These are phyloP conservation scores for Nemania sp. DNA, from an alignment of 2,329 filamentous ascomycete genomes.

Conservation along the genomic window DNA sequence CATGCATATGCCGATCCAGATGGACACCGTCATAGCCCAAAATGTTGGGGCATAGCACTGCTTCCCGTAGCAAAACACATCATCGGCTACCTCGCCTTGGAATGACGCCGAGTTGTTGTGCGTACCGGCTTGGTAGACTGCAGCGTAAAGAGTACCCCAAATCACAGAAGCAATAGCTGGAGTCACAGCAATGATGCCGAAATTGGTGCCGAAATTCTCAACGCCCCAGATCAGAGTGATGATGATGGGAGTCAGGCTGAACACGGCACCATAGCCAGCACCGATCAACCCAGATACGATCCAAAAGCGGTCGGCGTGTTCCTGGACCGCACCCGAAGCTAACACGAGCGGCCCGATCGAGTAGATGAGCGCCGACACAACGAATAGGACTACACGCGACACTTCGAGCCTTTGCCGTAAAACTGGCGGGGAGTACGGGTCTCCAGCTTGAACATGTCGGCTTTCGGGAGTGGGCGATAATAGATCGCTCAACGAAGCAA, in stretches of 20 bases:
- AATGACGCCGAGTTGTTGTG: slow-evolving; percentile 44
- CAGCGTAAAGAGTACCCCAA: slow-evolving; percentile 89
- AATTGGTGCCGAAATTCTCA: slow-evolving; percentile 98
- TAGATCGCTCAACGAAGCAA: slow-evolving; percentile 85
- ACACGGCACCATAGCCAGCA: slow-evolving; percentile 89
- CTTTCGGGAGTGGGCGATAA: slow-evolving; percentile 71
- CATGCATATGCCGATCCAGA: slow-evolving; percentile 74
- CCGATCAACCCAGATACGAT: slow-evolving; percentile 82
- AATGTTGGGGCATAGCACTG: slow-evolving; percentile 80
- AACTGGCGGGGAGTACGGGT: slow-evolving; percentile 37
- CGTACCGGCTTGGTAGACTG: slow-evolving; percentile 73
- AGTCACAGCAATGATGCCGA: slow-evolving; percentile 91
- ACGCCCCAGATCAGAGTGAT: slow-evolving; percentile 98
- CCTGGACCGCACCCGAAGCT: slow-evolving; percentile 73
- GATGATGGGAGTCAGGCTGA: slow-evolving; percentile 86
- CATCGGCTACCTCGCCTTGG: slow-evolving; percentile 43
- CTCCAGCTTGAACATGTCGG: slow-evolving; percentile 56
- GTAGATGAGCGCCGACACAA: slow-evolving; percentile 73
- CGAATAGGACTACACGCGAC: slow-evolving; percentile 78
- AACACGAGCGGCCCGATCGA: slow-evolving; percentile 77
- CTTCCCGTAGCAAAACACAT: slow-evolving; percentile 76
- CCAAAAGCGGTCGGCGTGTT: slow-evolving; percentile 79
- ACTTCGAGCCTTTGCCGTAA: slow-evolving; percentile 56
- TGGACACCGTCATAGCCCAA: slow-evolving; percentile 81
- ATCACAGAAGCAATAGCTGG: slow-evolving; percentile 85